phyloP scores from a whole-genome alignment of 805 yeast genomes.

The Candida lessepsii region DNA sequence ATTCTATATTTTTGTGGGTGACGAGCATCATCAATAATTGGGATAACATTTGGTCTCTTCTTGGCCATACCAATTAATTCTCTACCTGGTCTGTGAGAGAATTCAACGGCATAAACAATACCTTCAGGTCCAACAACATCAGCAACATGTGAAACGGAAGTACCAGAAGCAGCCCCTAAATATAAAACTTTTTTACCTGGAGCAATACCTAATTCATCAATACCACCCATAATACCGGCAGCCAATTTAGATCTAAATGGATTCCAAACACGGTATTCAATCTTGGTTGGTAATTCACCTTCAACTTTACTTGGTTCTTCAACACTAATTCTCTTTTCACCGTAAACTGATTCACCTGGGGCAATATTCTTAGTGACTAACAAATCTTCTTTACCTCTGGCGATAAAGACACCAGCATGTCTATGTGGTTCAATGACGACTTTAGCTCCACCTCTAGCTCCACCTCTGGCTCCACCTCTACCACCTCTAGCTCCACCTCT shows the following conservation, averaged over 20 bases:
- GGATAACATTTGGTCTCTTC: constrained; percentile 99
- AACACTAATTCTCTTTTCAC: constrained; percentile 92
- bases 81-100: constrained; percentile 99
- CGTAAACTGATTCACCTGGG: constrained; percentile 98
- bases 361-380: constrained; percentile 95
- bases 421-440: constrained; percentile 98
- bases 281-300: constrained; percentile 86
- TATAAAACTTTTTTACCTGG: constrained; percentile 98
- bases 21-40: constrained; percentile 99
- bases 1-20: constrained; percentile 99
- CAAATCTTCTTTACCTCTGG: constrained; percentile 99
- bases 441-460: constrained; percentile 90
- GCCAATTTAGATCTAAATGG: constrained; percentile 99
- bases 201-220: constrained; percentile 93
- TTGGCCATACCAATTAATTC: constrained; percentile 99
- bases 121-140: constrained; percentile 99
- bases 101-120: constrained; percentile 97
- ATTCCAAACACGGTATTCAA: constrained; percentile 99
- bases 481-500: constrained; percentile 43
- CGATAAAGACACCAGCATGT: constrained; percentile 98
- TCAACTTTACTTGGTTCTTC: constrained; percentile 92
- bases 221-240: constrained; percentile 99
- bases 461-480: constrained; percentile 73
- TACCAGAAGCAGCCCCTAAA: constrained; percentile 99
- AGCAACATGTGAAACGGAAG: constrained; percentile 97